These are phyloP conservation scores for Exophiala spinifera DNA, from an alignment of 2,329 filamentous ascomycete genomes.

Conservation along the genomic window DNA sequence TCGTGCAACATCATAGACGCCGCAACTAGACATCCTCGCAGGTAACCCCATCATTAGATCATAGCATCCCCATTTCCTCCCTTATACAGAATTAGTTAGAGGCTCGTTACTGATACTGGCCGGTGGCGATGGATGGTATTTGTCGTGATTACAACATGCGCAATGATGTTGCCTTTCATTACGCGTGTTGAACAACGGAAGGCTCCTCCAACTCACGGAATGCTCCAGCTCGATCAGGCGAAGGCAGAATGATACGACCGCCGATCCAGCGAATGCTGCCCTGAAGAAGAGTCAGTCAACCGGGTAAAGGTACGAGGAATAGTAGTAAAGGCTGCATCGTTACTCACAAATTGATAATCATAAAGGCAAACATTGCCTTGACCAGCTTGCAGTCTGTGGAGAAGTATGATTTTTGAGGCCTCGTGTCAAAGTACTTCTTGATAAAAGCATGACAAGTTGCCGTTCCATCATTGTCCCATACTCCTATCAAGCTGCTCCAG, in stretches of 20 bases:
- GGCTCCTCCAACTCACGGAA: slow-evolving; percentile 12
- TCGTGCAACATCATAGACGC: no score
- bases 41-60: no score
- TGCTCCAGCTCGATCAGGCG: slow-evolving; percentile 20
- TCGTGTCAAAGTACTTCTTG: slow-evolving; percentile 12
- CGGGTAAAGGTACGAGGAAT: neutral
- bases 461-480: slow-evolving; percentile 19
- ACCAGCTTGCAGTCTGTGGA: slow-evolving; percentile 19
- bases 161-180: slow-evolving; percentile 11
- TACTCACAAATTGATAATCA: slow-evolving; percentile 22
- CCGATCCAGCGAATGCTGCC: slow-evolving; percentile 10
- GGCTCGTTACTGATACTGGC: slow-evolving; percentile 7
- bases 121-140: slow-evolving; percentile 13
- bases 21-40: no score
- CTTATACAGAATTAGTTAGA: slow-evolving; percentile 4
- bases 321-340: neutral
- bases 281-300: slow-evolving; percentile 1
- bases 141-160: slow-evolving; percentile 19
- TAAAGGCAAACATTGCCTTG: slow-evolving; percentile 25
- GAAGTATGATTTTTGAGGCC: slow-evolving; percentile 8
- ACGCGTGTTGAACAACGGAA: slow-evolving; percentile 11
- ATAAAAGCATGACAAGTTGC: slow-evolving; percentile 14
- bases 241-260: slow-evolving; percentile 14
- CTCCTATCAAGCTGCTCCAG: slow-evolving; percentile 17
- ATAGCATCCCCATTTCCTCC: no score